Evolutionary conservation across 805 yeast species (phyloP), one percentile per base, ranked within the genome.

Genomic region (Kodamaea kaohsiungensis): DNA sequence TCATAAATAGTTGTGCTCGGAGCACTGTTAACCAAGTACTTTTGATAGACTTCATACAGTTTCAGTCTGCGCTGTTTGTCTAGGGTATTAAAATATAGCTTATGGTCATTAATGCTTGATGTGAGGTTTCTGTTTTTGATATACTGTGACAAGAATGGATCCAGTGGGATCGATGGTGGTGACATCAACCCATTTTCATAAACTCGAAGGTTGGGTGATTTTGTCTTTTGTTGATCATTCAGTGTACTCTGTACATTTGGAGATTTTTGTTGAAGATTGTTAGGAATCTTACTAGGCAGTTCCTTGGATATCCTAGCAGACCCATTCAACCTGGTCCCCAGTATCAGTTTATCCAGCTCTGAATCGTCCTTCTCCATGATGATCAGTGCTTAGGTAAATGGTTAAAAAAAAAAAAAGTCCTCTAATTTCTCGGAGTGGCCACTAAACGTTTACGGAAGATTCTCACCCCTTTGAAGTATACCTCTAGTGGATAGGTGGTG

Each of bases 41-140:
- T 65, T 35, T 62, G 61, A 56, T 64, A 65, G 13, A 64, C 58
- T 35, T 66, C 67, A 39, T 57, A 49, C 64, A 60, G 65, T 33
- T 58, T 56, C 25, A 59, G 50, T 46, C 60, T 59, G 15, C 65
- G 56, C 37, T 63, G 58, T 19, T 52, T 54, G 49, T 64, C 59
- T 19, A 64, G 43, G 4, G 60, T 57, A 22, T 56, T 49, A 51
- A 64, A 64, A 56, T 61, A 65, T 17, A 65, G 51, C 37, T 59
- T 58, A 51, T 63, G 65, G 40, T 57, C 54, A 45, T 54, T 52
- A 37, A 58, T 46, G 38, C 59, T 30, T 7, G 63, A 53, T 8
- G 53, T 48, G 15, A 54, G 42, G 48, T 54, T 51, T n/a, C 59
- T 50, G n/a, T 56, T 56, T 39, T 62, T 62, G 43, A 66, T 51